Conservation (phyloP, 352 stramenopile species). For the Paralagenidium karlingii region DNA sequence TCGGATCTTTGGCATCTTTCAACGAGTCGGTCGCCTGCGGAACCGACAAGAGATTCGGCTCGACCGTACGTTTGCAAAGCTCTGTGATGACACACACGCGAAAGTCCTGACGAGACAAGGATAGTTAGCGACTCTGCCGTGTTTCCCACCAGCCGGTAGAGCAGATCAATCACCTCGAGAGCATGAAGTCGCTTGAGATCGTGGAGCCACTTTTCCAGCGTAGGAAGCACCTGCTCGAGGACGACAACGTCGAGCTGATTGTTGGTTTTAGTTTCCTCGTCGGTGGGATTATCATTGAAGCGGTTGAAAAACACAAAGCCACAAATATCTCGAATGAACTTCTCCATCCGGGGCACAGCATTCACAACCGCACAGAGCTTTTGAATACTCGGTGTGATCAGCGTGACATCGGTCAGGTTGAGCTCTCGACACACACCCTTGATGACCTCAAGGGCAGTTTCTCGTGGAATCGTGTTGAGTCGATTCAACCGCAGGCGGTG, state of each 20-base stretch:
- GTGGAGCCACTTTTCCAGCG: constrained; percentile 49
- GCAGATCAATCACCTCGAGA: constrained; percentile 27
- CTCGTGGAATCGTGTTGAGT: constrained; percentile 54
- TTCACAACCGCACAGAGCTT: constrained; percentile 74
- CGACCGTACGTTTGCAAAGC: constrained; percentile 42
- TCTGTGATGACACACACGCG: constrained; percentile 48
- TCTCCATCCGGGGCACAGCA: constrained; percentile 72
- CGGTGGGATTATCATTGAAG: constrained; percentile 10
- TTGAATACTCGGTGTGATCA: constrained; percentile 62
- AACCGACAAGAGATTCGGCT: constrained; percentile 24
- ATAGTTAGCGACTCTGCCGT: no score
- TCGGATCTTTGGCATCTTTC: constrained; percentile 7
- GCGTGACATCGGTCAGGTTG: constrained; percentile 68
- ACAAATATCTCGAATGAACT: constrained; percentile 80
- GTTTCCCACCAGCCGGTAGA: no score
- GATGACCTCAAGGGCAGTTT: constrained; percentile 68
- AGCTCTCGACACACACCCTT: constrained; percentile 76
- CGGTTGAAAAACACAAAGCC: constrained; percentile 50
- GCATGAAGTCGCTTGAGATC: constrained; percentile 38
- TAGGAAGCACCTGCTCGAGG: constrained; percentile 59
- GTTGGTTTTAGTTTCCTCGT: constrained; percentile 10
- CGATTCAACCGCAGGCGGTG: constrained; percentile 67
- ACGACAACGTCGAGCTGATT: no score
- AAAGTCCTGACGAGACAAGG: no score
- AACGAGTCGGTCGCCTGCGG: constrained; percentile 8